These are phyloP conservation scores for Malbranchea cinnamomea DNA, from an alignment of 2,329 filamentous ascomycete species.

Conservation along the genomic window DNA sequence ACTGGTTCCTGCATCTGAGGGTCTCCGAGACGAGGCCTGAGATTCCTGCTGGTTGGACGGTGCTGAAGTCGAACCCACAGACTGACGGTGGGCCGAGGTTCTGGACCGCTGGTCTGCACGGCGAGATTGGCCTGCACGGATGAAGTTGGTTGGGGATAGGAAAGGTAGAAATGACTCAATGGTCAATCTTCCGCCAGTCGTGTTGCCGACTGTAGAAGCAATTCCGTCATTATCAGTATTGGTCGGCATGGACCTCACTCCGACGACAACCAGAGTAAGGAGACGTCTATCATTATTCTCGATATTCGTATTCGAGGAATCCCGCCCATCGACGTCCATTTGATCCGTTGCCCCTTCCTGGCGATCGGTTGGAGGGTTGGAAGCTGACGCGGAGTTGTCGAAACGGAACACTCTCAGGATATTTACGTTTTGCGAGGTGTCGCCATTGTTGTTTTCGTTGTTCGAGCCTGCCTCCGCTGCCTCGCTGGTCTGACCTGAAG, in stretches of 20 bases:
- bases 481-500: constrained; percentile 38
- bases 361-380: constrained; percentile 13
- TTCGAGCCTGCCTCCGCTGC: constrained; percentile 15
- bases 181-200: constrained; percentile 7
- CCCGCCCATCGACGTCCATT: constrained; percentile 24
- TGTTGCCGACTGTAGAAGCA: no score
- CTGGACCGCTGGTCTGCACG: constrained; percentile 41
- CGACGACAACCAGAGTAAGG: constrained; percentile 55
- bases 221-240: constrained; percentile 27
- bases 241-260: constrained; percentile 50
- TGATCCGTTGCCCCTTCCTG: constrained; percentile 16
- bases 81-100: constrained; percentile 38
- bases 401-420: constrained; percentile 57
- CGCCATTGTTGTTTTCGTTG: constrained; percentile 19
- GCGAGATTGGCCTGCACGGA: constrained; percentile 28
- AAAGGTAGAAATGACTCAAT: constrained; percentile 31
- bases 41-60: constrained; percentile 36
- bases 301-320: constrained; percentile 23
- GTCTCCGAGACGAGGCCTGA: constrained; percentile 16
- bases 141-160: constrained; percentile 28
- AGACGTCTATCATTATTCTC: constrained; percentile 40
- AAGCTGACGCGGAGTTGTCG: constrained; percentile 18
- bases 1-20: constrained; percentile 18
- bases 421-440: constrained; percentile 42
- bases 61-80: constrained; percentile 37